Evolutionary conservation across 257 asterid genomes (phyloP), one percentile per base, ranked within the genome.

Genomic region (Thymus mandschuricus): DNA sequence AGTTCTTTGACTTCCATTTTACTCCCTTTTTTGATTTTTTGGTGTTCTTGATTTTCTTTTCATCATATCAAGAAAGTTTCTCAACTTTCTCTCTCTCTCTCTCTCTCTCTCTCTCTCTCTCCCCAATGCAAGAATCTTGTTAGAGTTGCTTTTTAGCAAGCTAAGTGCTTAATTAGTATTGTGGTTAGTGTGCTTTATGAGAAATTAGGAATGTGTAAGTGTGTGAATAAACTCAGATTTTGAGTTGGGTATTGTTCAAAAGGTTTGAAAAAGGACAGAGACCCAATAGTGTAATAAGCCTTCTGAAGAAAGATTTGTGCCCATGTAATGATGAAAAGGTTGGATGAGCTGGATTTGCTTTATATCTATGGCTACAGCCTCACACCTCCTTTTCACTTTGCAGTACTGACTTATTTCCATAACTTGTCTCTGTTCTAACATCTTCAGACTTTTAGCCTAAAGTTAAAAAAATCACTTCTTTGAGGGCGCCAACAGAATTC

Each of bases 391-490:
- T 71, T 67, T 62, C 78, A 64, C 74, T 82, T 81, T 81, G 43
- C 48, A n/a, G 67, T 78, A 59, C 73, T 82, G 64, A 30, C 55
- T 21, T 12, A 30, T 6, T 33, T 11, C 34, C 44, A 33, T 81
- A 82, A 75, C 50, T 78, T 75, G 86, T 86, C 84, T 27, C 68
- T 33, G 40, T 79, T 87, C 66, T 79, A 43, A 61, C 48, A 75
- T 21, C 68, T 68, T 67, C 87, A 79, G 77, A 31, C 86, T 75
- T 75, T 72, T 68, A 62, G 56, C 71, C 27, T 60, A 60, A 68
- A 69, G 66, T 70, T 67, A 62, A 69, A 70, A 79, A 70, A 79
- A 31, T 65, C 72, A 60, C 64, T 55, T 67, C 76, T 81, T 66
- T 62, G 46, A 38, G 5, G 84, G 87, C 82, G 85, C 87, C 87